Evolutionary conservation across 495 filamentous ascomycete genomes (phyloP).

Genomic region (Clohesyomyces aquaticus): DNA sequence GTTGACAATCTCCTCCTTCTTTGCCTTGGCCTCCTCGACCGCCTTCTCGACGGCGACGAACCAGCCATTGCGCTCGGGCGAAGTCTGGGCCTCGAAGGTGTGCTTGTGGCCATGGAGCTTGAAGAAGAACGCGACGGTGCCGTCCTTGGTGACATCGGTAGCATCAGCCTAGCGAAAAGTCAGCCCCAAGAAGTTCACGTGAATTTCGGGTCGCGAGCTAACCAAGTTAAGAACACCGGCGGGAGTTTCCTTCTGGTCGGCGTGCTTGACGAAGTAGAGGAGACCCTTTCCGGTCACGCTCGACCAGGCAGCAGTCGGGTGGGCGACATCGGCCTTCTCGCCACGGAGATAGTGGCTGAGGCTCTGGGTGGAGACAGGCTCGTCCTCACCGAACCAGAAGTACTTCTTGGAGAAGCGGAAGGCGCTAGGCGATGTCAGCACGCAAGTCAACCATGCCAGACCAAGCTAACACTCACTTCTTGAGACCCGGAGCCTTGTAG

Average conservation of each 20-base stretch:
- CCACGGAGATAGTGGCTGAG: slow-evolving; percentile 75
- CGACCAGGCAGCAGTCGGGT: slow-evolving; percentile 84
- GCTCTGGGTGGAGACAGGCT: slow-evolving; percentile 74
- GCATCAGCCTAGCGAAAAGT: slow-evolving; percentile 72
- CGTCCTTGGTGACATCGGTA: slow-evolving; percentile 74
- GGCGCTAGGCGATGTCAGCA: no score
- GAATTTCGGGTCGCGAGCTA: no score
- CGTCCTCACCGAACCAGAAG: slow-evolving; percentile 93
- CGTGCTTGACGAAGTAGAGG: slow-evolving; percentile 86
- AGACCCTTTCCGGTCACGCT: slow-evolving; percentile 94
- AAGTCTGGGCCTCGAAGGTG: slow-evolving; percentile 75
- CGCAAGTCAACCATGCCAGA: no score
- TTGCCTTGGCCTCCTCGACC: slow-evolving; percentile 56
- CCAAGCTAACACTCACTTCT: slow-evolving; percentile 72
- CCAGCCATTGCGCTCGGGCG: slow-evolving; percentile 89
- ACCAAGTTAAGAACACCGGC: slow-evolving; percentile 85
- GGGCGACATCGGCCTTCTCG: slow-evolving; percentile 82
- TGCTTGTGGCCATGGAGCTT: slow-evolving; percentile 85
- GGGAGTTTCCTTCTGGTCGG: slow-evolving; percentile 76
- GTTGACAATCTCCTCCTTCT: slow-evolving; percentile 50
- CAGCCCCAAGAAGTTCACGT: no score
- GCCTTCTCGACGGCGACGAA: slow-evolving; percentile 63
- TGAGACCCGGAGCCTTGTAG: slow-evolving; percentile 86
- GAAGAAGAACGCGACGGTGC: slow-evolving; percentile 79
- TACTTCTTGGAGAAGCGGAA: slow-evolving; percentile 74